phyloP scores from a whole-genome alignment of 345 rosid genomes.

The Populus davidiana region DNA sequence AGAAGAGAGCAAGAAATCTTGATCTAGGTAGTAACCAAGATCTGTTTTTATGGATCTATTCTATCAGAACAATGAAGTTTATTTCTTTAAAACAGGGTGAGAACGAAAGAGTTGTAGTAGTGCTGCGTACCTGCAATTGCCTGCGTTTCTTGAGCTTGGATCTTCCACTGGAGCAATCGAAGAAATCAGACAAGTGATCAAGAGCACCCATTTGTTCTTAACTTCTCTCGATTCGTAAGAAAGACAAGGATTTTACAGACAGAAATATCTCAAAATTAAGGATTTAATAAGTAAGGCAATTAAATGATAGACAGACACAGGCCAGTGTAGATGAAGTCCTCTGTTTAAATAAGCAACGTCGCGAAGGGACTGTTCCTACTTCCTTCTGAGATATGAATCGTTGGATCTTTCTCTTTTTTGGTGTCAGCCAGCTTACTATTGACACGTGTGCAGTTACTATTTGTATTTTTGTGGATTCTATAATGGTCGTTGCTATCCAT shows the following conservation, averaged over 20 bases:
- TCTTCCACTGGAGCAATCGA: slow-evolving; percentile 64
- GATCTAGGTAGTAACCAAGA: too few relatives aligned
- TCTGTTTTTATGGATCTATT: too few relatives aligned
- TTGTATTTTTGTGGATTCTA: not conserved
- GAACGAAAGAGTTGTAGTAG: too few relatives aligned
- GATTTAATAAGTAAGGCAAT: too few relatives aligned
- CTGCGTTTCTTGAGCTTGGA: slow-evolving; percentile 55
- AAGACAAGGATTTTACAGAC: too few relatives aligned
- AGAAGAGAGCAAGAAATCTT: too few relatives aligned
- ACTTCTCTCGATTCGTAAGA: not conserved
- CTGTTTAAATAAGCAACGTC: not conserved
- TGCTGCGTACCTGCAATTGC: slow-evolving; percentile 64
- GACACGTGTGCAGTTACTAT: not conserved
- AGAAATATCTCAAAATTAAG: not conserved
- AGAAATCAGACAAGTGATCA: slow-evolving; percentile 75
- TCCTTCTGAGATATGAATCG: not conserved
- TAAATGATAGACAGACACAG: not conserved
- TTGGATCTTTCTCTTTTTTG: not conserved
- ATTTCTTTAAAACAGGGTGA: not conserved
- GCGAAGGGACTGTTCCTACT: not conserved
- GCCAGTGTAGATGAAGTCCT: too few relatives aligned
- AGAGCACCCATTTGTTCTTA: slow-evolving; percentile 67
- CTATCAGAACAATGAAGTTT: not conserved
- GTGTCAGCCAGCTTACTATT: not conserved
- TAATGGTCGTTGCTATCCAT: not conserved